Evolutionary conservation across 306 rosid genomes (phyloP), one percentile per base, ranked within the genome.

Genomic region (Trifolium dubium): DNA sequence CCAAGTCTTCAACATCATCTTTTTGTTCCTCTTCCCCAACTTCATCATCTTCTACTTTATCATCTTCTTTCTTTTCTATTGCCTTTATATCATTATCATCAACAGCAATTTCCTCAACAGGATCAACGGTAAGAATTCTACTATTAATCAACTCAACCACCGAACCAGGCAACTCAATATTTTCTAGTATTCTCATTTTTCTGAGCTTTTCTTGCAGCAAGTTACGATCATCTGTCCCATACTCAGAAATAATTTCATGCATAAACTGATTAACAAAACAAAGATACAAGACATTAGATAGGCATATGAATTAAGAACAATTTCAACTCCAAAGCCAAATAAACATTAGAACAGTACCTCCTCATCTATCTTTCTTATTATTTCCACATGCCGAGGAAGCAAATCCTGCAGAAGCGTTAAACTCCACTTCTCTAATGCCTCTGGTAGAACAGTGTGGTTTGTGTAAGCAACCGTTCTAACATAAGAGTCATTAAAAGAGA

Each of bases 401-500:
- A 93, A 79, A 83, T 84, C 83, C 82, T 89, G 87, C 85, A 93
- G 85, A 68, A 93, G 97, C 46, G 83, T 84, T 14, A 89, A 73
- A 84, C 88, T 93, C 98, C 97, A 93, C 82, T 91, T 93, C 88
- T 93, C 98, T 82, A 93, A 84, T 43, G 97, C 98, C 84, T 93
- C 98, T 0, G 98, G 98, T 34, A 93, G 90, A 83, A 93, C 92
- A 29, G 98, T 93, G 78, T 93, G 98, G 75, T 93, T 93, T 62
- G 98, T 93, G 81, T 93, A 93, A 55, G 98, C 98, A 61, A 89
- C 96, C 64, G 92, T 82, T 83, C 98, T 93, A 71, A 62, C 77
- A 47, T 60, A 71, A 62, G 77, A 75, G 34, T 49, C 76, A 82
- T 66, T 18, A 73, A 40, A 51, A 65, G 23, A 55, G 67, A 78